Percentiles rank a stretch among this genome's conserved stretches.
phyloP scores from a whole-genome alignment of 73 alveolate species.

The Paraurostyla sp. region DNA sequence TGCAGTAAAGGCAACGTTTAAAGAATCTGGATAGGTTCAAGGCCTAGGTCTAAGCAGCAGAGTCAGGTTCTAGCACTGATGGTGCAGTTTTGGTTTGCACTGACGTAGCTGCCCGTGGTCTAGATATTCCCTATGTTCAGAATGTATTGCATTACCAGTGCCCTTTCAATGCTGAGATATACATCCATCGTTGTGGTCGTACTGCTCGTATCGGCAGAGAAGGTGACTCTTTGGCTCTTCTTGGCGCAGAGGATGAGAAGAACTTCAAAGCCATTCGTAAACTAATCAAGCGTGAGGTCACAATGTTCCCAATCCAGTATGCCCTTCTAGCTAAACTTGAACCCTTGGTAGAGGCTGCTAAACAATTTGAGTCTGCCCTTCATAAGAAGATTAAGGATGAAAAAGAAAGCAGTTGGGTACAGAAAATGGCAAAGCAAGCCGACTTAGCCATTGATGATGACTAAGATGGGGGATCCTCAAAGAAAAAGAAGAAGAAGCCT shows the following conservation, averaged over 20 bases:
- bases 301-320: conserved; percentile 12
- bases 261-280: conserved; percentile 63
- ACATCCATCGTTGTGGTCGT: conserved; percentile 98
- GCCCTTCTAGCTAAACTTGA: background rate
- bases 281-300: conserved; percentile 42
- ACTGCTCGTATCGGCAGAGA: conserved; percentile 96
- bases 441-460: conserved; percentile 60
- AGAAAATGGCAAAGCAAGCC: conserved; percentile 46
- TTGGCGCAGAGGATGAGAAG: conserved; percentile 93
- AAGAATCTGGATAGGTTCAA: conserved; percentile 93
- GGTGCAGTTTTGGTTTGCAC: conserved; percentile 94
- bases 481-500: conserved; percentile 30
- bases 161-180: conserved; percentile 95
- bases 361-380: conserved; percentile 48
- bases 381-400: conserved; percentile 29
- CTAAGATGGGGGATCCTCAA: background rate
- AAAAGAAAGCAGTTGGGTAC: conserved; percentile 57
- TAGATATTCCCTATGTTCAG: conserved; percentile 95
- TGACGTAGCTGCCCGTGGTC: conserved; percentile 99
- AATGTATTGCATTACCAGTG: conserved; percentile 95
- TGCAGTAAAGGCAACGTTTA: conserved; percentile 93
- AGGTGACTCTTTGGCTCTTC: conserved; percentile 90
- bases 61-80: background rate
- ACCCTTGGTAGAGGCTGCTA: conserved; percentile 53
- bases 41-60: conserved; percentile 30